phyloP scores from a whole-genome alignment of 352 stramenopile species.

The Phytopythium montanum region DNA sequence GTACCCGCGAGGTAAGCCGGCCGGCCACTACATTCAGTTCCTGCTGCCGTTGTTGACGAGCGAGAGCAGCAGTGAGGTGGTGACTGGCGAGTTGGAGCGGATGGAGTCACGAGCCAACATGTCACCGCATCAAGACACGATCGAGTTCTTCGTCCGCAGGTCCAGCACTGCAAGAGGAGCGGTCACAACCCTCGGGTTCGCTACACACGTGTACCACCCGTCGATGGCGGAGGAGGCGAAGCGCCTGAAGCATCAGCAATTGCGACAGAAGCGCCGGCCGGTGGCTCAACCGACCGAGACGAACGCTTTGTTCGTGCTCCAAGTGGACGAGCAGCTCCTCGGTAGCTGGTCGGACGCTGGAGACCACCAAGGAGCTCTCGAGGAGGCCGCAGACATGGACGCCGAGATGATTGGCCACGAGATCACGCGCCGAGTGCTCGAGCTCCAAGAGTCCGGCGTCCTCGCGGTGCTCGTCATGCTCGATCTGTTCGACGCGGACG shows the following conservation, averaged over 20 bases:
- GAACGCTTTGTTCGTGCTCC: slow-evolving; percentile 40
- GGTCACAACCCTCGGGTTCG: slow-evolving; percentile 33
- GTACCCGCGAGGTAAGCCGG: slow-evolving; percentile 42
- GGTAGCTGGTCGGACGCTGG: slow-evolving; percentile 9
- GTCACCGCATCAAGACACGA: neutral
- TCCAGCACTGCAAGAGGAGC: slow-evolving; percentile 25
- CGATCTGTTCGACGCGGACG: slow-evolving; percentile 49
- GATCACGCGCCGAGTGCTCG: slow-evolving; percentile 47
- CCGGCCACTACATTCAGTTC: slow-evolving; percentile 60
- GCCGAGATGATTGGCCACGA: slow-evolving; percentile 35
- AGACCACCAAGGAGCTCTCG: slow-evolving; percentile 5
- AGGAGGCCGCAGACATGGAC: slow-evolving; percentile 18
- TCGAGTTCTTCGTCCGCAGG: slow-evolving; percentile 46
- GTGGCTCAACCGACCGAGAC: slow-evolving; percentile 29
- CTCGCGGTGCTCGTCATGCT: slow-evolving; percentile 58
- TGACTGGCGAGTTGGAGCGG: slow-evolving; percentile 3
- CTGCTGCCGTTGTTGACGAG: slow-evolving; percentile 23
- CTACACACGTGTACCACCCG: slow-evolving; percentile 48
- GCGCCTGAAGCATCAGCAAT: slow-evolving; percentile 32
- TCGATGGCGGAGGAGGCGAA: slow-evolving; percentile 33
- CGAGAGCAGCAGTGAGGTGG: neutral
- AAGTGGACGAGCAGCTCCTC: slow-evolving; percentile 34
- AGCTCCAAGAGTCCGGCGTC: slow-evolving; percentile 54
- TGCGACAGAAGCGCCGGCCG: slow-evolving; percentile 36
- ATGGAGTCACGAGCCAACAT: slow-evolving; percentile 7